Conservation (phyloP, 768 basidiomycete genomes). For the Scleroderma citrinum region DNA sequence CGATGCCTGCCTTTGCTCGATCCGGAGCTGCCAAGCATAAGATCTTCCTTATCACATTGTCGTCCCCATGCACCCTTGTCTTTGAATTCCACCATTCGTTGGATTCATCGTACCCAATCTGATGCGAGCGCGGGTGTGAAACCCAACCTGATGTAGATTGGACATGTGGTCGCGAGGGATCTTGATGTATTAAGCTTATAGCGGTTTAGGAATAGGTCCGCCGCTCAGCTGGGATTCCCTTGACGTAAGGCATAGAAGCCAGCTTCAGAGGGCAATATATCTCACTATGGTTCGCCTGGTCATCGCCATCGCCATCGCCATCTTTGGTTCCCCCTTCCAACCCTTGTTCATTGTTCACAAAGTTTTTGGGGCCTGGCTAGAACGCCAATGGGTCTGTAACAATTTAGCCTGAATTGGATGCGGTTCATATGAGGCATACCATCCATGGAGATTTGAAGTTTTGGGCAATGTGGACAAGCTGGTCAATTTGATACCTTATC, state of each 20-base stretch:
- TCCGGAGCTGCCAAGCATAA: conserved; percentile 78
- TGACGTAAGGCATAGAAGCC: conserved; percentile 83
- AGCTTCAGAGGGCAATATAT: conserved; percentile 84
- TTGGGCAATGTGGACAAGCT: conserved; percentile 74
- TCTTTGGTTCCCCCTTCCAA: conserved; percentile 30
- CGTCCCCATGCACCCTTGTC: conserved; percentile 76
- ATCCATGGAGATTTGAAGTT: conserved; percentile 48
- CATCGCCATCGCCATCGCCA: conserved; percentile 9
- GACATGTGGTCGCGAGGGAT: conserved; percentile 56
- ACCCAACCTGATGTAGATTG: conserved; percentile 75
- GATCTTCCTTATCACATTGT: conserved; percentile 74
- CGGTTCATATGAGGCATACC: conserved; percentile 38
- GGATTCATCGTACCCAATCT: conserved; percentile 72
- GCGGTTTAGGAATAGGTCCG: conserved; percentile 57
- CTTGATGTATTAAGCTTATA: conserved; percentile 47
- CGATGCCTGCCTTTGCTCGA: conserved; percentile 49
- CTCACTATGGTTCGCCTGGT: conserved; percentile 30
- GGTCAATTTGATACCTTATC: conserved; percentile 95
- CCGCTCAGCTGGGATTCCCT: conserved; percentile 42
- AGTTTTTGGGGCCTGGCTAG: conserved; percentile 79
- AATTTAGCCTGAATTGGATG: neutral
- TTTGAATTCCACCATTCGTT: conserved; percentile 82
- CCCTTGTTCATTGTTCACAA: conserved; percentile 41
- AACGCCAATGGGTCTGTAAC: conserved; percentile 82
- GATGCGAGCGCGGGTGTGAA: conserved; percentile 48